Evolutionary conservation across 2,329 filamentous ascomycete genomes (phyloP).

Genomic region (Aureobasidium sp.): DNA sequence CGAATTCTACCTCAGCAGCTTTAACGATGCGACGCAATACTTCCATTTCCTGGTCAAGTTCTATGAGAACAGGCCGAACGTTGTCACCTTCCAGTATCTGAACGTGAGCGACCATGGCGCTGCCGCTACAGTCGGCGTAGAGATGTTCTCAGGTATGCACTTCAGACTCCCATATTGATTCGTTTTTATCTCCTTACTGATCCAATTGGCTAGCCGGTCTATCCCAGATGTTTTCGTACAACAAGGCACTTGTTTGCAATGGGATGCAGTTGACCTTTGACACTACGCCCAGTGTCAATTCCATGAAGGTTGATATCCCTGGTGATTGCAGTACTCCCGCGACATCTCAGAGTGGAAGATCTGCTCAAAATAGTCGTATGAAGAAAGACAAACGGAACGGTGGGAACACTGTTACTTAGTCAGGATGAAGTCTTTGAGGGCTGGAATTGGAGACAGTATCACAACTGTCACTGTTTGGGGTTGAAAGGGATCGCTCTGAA

Average conservation of each 20-base stretch:
- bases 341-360: not conserved
- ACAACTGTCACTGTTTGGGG: too few relatives aligned
- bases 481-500: too few relatives aligned
- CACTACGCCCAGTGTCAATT: not conserved
- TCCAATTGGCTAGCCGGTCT: not conserved
- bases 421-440: not conserved
- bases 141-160: conserved; percentile 3
- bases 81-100: conserved; percentile 13
- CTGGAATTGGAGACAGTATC: too few relatives aligned
- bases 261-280: conserved; percentile 4
- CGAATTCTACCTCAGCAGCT: conserved; percentile 14
- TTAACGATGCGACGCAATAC: conserved; percentile 8
- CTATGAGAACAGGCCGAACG: not conserved
- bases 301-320: not conserved
- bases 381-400: not conserved
- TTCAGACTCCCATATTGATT: too few relatives aligned
- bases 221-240: conserved; percentile 5
- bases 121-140: conserved; percentile 12
- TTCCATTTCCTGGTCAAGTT: conserved; percentile 16
- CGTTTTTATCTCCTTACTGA: too few relatives aligned
- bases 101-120: conserved; percentile 13
- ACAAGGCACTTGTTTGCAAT: conserved; percentile 8
- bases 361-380: not conserved
- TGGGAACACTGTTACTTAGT: not conserved
- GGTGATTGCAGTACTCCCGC: not conserved